phyloP scores from a whole-genome alignment of 1,139 yeast genomes.

The Protomyces arabidopsidicola region DNA sequence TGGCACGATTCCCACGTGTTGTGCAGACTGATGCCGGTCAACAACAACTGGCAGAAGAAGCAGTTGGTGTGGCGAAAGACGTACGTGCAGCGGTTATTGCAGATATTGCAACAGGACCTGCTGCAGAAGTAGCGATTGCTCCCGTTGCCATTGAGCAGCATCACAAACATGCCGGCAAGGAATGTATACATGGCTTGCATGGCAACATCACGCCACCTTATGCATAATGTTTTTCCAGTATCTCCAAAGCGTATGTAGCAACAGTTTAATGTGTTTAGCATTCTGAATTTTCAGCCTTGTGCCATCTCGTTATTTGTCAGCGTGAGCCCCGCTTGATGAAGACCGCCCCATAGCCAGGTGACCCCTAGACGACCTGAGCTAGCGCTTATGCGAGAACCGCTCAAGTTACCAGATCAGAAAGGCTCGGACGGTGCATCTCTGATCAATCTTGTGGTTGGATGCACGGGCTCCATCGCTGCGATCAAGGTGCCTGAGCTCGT shows the following conservation, averaged over 20 bases:
- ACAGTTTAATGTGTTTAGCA: too few species aligned
- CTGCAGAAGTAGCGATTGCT: neutral
- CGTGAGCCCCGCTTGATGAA: too few species aligned
- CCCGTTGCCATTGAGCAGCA: constrained; percentile 9
- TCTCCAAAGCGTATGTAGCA: too few species aligned
- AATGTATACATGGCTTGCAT: constrained; percentile 41
- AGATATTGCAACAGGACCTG: neutral
- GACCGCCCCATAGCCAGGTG: too few species aligned
- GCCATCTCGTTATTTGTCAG: too few species aligned
- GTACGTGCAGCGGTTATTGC: constrained; percentile 2
- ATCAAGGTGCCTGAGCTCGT: constrained; percentile 63
- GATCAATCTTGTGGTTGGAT: constrained; percentile 67
- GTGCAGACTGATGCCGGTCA: constrained; percentile 11
- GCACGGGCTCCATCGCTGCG: constrained; percentile 95
- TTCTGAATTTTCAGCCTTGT: too few species aligned
- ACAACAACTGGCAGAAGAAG: neutral
- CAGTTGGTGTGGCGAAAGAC: constrained; percentile 2
- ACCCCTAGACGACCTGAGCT: too few species aligned
- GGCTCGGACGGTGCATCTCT: neutral
- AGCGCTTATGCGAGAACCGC: neutral
- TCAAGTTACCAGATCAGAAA: neutral
- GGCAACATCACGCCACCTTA: constrained; percentile 48
- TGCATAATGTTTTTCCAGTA: neutral
- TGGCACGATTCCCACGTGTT: constrained; percentile 14
- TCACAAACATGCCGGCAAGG: constrained; percentile 4